These are phyloP conservation scores for Suillus hirtellus DNA, from an alignment of 768 basidiomycete genomes.

Conservation along the genomic window DNA sequence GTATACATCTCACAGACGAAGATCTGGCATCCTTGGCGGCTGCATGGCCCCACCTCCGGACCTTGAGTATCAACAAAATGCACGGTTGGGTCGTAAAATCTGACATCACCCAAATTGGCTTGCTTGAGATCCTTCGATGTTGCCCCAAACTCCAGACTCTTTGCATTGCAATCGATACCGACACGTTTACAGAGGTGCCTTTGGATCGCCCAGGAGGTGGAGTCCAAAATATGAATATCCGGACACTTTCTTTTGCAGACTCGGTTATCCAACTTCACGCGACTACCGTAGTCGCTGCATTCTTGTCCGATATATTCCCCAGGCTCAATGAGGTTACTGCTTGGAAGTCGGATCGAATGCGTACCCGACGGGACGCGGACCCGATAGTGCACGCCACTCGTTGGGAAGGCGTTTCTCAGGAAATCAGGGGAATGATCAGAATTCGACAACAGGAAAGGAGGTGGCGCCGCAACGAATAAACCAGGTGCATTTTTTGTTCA, in stretches of 20 bases:
- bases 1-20: not conserved
- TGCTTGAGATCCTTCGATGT: not conserved
- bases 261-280: not conserved
- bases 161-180: not conserved
- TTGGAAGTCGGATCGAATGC: constrained; percentile 5
- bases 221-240: not conserved
- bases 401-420: constrained; percentile 3
- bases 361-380: not conserved
- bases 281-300: not conserved
- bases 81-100: not conserved
- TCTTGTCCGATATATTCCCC: constrained; percentile 3
- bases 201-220: not conserved
- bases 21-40: not conserved
- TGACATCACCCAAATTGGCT: not conserved
- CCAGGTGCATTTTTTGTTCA: not conserved
- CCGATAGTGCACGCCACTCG: not conserved
- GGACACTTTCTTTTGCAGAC: not conserved
- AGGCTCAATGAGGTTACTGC: not conserved
- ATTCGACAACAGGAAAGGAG: not conserved
- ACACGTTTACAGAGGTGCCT: not conserved
- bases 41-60: not conserved
- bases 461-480: not conserved
- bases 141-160: not conserved
- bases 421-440: constrained; percentile 1
- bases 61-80: not conserved